Conservation (phyloP, 164 flowering plant species). For the Kalanchoe fedtschenkoi region DNA sequence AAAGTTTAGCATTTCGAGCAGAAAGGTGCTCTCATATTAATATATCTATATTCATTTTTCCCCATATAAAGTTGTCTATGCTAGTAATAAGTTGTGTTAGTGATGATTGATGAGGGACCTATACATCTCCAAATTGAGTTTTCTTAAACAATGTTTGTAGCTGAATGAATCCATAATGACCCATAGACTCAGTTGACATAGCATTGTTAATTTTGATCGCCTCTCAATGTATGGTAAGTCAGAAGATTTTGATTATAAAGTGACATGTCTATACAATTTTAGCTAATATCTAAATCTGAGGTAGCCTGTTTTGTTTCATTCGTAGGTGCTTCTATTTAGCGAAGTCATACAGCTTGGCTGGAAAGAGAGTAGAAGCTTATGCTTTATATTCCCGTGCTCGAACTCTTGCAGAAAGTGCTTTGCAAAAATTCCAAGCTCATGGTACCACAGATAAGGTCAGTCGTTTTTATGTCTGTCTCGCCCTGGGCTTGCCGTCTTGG, state of each 20-base stretch:
- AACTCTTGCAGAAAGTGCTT: slow-evolving; percentile 52
- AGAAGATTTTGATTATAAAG: background rate
- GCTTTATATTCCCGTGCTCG: slow-evolving; percentile 65
- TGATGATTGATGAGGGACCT: too few relatives aligned
- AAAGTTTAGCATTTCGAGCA: slow-evolving; percentile 69
- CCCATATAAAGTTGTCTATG: background rate
- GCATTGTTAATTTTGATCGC: too few relatives aligned
- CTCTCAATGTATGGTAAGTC: background rate
- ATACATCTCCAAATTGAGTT: too few relatives aligned
- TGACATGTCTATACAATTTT: too few relatives aligned
- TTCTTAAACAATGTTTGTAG: too few relatives aligned
- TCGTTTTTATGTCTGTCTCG: background rate
- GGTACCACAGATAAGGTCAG: slow-evolving; percentile 41
- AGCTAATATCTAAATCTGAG: background rate
- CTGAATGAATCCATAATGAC: too few relatives aligned
- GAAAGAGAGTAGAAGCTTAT: slow-evolving; percentile 87
- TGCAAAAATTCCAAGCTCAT: slow-evolving; percentile 33
- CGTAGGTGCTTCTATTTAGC: slow-evolving; percentile 94
- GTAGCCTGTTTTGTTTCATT: slow-evolving; percentile 6
- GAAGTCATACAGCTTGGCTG: slow-evolving; percentile 88
- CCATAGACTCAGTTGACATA: too few relatives aligned
- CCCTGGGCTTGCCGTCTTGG: background rate
- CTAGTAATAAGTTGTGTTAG: too few relatives aligned
- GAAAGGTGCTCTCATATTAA: slow-evolving; percentile 54
- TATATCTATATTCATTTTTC: background rate